phyloP scores from a whole-genome alignment of 345 rosid genomes.

The Linum tenue region DNA sequence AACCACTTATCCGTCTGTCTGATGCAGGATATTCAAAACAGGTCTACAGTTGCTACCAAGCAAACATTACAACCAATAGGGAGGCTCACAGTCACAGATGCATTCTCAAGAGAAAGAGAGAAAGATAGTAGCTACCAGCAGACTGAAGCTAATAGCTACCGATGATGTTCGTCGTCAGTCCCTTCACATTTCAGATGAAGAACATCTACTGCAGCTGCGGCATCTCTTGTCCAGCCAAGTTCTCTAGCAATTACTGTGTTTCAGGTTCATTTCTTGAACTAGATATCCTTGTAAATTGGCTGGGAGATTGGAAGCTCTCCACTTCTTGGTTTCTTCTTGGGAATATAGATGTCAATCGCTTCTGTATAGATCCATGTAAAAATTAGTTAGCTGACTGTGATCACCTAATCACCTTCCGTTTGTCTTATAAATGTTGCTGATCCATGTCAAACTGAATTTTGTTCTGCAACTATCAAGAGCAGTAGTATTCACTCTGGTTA shows the following conservation, averaged over 20 bases:
- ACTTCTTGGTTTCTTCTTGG: slow-evolving; percentile 5
- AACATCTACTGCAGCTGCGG: slow-evolving; percentile 18
- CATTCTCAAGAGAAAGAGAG: slow-evolving; percentile 1
- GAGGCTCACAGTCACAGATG: not conserved
- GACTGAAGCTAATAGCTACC: not conserved
- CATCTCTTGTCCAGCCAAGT: slow-evolving; percentile 27
- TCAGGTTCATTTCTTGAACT: slow-evolving; percentile 5
- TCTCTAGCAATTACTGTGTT: slow-evolving; percentile 4
- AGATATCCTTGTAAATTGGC: slow-evolving; percentile 6
- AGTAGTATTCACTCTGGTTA: too few relatives aligned
- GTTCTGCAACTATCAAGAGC: too few relatives aligned
- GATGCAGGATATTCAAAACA: slow-evolving; percentile 16
- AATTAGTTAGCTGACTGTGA: not conserved
- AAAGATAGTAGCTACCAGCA: not conserved
- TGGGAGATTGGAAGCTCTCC: not conserved
- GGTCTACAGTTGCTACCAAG: not conserved
- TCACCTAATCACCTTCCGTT: too few relatives aligned
- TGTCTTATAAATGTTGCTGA: not conserved
- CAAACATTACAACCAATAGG: not conserved
- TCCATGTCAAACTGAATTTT: too few relatives aligned
- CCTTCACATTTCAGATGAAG: slow-evolving; percentile 21
- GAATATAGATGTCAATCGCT: not conserved
- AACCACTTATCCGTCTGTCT: not conserved
- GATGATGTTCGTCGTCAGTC: slow-evolving; percentile 11
- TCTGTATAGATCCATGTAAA: not conserved